These are phyloP conservation scores for Limonium bicolor DNA, from an alignment of 148 eudicot species.

Conservation along the genomic window DNA sequence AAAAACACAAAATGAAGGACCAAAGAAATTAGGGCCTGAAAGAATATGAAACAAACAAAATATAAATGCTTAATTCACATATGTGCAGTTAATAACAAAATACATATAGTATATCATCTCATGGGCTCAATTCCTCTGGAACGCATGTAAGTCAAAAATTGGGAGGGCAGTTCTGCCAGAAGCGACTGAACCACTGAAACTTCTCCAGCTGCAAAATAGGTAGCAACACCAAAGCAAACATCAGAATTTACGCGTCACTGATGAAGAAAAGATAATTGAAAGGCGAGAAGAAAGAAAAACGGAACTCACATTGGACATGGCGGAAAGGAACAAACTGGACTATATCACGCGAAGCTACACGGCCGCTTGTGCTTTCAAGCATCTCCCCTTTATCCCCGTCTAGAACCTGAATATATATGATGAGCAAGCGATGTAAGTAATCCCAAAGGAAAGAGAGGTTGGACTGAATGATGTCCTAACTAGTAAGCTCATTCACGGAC, in stretches of 20 bases:
- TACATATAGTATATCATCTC: too few relatives aligned
- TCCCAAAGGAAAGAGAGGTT: not conserved
- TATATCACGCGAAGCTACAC: constrained; percentile 84
- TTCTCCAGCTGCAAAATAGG: constrained; percentile 87
- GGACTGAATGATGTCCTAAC: not conserved
- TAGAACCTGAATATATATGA: constrained; percentile 32
- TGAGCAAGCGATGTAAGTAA: not conserved
- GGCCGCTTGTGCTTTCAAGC: constrained; percentile 78
- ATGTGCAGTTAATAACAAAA: too few relatives aligned
- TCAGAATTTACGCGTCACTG: not conserved
- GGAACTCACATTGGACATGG: constrained; percentile 61
- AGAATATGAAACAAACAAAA: too few relatives aligned
- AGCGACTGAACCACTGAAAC: constrained; percentile 74
- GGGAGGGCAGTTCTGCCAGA: constrained; percentile 81
- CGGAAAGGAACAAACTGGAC: constrained; percentile 96
- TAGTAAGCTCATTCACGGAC: constrained; percentile 13
- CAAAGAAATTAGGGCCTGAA: too few relatives aligned
- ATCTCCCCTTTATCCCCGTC: constrained; percentile 84
- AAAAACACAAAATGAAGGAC: too few relatives aligned
- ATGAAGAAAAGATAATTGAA: not conserved
- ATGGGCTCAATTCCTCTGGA: constrained; percentile 53
- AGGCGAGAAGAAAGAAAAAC: not conserved
- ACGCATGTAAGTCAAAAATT: constrained; percentile 79
- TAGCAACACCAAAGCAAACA: not conserved
- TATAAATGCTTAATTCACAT: too few relatives aligned